Evolutionary conservation across 2,329 filamentous ascomycete species (phyloP), one percentile per base, ranked within the genome.

Genomic region (Fusarium hostae): DNA sequence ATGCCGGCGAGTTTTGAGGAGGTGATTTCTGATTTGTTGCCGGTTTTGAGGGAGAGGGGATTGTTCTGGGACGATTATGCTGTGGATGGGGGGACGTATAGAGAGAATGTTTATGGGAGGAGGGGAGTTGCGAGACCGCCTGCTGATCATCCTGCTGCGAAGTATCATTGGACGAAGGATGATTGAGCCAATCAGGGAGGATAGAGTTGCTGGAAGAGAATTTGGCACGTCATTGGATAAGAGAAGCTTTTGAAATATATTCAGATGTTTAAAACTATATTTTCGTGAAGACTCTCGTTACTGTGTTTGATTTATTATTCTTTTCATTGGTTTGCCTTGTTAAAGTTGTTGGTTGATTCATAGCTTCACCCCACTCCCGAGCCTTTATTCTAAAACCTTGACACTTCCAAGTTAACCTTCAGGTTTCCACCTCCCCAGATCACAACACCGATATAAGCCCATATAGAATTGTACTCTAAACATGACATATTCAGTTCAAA

Each of bases 1-100:
- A 80, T 83, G 63, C 91, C 90, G 0, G 85, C 86, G 44, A 90
- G 88, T 0, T 93, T 92, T 77, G 86, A 90, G 62, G 91, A 93
- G 68, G 86, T 93, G 2, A 86, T 91, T 35, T 86, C 91, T 12
- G 81, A 91, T 13, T 78, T 93, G 5, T 72, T 93, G 1, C 90
- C 91, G 0, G 91, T 92, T 69, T 79, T 93, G 30, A 84, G 84
- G 45, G 79, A 81, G 26, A 81, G 91, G 18, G 89, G 89, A 0
- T 73, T 90, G 6, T 89, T 90, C 73, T 89, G 84, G 82, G 82
- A 84, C 24, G 82, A 83, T 32, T 86, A 86, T 45, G 79, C 76
- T 2, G 82, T 84, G 0, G 80, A 82, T 6, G 78, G 81, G 0
- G 83, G 83, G 5, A 84, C 83, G 0, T 84, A 83, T 41, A 74